Conservation (phyloP, 331 rosid species). For the Malus hybrid region DNA sequence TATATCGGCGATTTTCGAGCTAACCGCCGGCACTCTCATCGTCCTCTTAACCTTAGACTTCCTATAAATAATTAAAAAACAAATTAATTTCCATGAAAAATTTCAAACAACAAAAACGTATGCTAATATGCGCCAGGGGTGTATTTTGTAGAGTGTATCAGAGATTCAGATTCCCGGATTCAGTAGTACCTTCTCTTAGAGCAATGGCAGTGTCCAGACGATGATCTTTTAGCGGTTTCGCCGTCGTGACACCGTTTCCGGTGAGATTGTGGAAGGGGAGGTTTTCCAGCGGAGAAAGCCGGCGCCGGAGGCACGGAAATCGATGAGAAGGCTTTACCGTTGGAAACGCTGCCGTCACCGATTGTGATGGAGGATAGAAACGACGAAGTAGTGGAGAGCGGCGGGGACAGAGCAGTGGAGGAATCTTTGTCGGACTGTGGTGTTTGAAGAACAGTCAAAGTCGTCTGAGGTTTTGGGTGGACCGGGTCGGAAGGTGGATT, state of each 20-base stretch:
- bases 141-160: background rate
- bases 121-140: background rate
- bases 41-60: constrained; percentile 48
- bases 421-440: constrained; percentile 14
- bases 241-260: constrained; percentile 49
- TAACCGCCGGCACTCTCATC: constrained; percentile 59
- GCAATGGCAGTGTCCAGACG: constrained; percentile 63
- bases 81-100: background rate
- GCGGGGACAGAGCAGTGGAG: constrained; percentile 29
- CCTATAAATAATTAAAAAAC: constrained; percentile 13
- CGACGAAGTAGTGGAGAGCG: constrained; percentile 56
- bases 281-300: constrained; percentile 35
- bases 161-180: too few species aligned
- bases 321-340: constrained; percentile 40
- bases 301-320: constrained; percentile 23
- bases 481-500: background rate
- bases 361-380: constrained; percentile 49
- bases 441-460: constrained; percentile 5
- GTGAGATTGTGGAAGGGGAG: constrained; percentile 56
- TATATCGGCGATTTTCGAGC: constrained; percentile 66
- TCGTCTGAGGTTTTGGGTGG: background rate
- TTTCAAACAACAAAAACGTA: background rate
- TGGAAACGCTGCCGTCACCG: constrained; percentile 76
- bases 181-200: constrained; percentile 60
- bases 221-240: constrained; percentile 22